Conservation (phyloP, 2,329 filamentous ascomycete species). For the Diaporthe vexans region DNA sequence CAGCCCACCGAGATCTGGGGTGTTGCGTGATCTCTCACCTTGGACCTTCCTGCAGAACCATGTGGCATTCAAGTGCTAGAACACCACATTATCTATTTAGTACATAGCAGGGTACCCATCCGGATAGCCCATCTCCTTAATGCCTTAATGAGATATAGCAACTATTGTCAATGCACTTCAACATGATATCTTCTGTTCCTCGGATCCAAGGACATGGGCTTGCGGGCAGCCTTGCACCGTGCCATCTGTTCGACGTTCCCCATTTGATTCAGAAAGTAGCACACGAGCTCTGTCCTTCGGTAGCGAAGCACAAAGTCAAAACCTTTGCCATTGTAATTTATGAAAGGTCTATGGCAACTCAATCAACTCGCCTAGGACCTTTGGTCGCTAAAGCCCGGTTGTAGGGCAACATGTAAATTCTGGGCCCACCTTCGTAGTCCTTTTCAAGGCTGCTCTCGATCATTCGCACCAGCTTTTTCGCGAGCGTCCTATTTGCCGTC, state of each 20-base stretch:
- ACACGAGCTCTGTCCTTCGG: too few relatives aligned
- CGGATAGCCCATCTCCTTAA: neutral
- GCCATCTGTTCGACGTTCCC: too few relatives aligned
- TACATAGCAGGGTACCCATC: neutral
- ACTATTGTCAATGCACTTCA: neutral
- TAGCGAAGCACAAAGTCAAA: neutral
- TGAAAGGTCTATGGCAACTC: neutral
- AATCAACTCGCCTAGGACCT: conserved; percentile 33
- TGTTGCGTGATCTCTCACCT: conserved; percentile 18
- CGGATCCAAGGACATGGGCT: neutral
- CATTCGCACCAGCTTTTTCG: conserved; percentile 32
- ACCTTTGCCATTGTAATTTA: neutral
- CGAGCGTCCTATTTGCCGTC: conserved; percentile 37
- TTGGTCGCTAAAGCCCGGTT: conserved; percentile 41
- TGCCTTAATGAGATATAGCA: neutral
- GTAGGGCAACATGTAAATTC: conserved; percentile 33
- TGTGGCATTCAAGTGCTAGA: conserved; percentile 35
- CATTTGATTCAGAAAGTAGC: too few relatives aligned
- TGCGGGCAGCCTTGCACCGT: neutral
- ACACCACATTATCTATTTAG: neutral
- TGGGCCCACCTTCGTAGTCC: conserved; percentile 38
- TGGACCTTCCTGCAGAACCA: neutral
- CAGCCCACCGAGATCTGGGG: conserved; percentile 36
- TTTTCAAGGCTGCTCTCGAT: conserved; percentile 35
- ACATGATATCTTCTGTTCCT: neutral